These are phyloP conservation scores for Beta macrorhiza DNA, from an alignment of 179 eudicot species.

Conservation along the genomic window DNA sequence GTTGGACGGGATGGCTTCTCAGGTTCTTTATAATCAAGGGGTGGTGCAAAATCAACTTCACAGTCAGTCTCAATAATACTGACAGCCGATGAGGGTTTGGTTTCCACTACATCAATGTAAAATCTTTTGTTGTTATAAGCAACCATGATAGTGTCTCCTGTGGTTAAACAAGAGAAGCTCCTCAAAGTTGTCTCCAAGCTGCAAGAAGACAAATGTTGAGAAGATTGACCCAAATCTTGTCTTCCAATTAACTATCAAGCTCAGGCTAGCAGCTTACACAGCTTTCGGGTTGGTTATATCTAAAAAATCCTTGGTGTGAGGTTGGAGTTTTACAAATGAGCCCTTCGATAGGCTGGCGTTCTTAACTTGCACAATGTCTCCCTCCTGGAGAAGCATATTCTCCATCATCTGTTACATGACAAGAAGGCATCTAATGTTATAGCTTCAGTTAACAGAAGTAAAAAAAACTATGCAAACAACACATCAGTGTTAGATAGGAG, in stretches of 20 bases:
- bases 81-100: constrained; percentile 41
- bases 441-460: not conserved
- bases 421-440: constrained; percentile 6
- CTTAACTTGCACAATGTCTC: constrained; percentile 41
- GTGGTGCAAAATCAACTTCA: constrained; percentile 43
- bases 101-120: constrained; percentile 35
- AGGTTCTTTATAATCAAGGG: constrained; percentile 41
- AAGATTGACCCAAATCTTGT: constrained; percentile 1
- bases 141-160: constrained; percentile 42
- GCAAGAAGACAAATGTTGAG: constrained; percentile 15
- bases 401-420: constrained; percentile 35
- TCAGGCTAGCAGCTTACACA: constrained; percentile 29
- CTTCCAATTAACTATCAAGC: not conserved
- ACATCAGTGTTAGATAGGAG: not conserved
- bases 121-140: constrained; percentile 37
- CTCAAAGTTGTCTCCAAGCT: constrained; percentile 43
- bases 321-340: constrained; percentile 40
- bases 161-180: constrained; percentile 40
- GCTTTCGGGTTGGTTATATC: constrained; percentile 43
- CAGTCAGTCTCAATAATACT: constrained; percentile 43
- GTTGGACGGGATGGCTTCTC: constrained; percentile 29
- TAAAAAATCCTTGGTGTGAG: constrained; percentile 38
- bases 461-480: not conserved
- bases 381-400: constrained; percentile 42
- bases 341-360: constrained; percentile 39